Percentiles rank a stretch among this genome's conserved stretches.
These are phyloP conservation scores for Glycine tomentella DNA, from an alignment of 306 rosid genomes.

Conservation along the genomic window DNA sequence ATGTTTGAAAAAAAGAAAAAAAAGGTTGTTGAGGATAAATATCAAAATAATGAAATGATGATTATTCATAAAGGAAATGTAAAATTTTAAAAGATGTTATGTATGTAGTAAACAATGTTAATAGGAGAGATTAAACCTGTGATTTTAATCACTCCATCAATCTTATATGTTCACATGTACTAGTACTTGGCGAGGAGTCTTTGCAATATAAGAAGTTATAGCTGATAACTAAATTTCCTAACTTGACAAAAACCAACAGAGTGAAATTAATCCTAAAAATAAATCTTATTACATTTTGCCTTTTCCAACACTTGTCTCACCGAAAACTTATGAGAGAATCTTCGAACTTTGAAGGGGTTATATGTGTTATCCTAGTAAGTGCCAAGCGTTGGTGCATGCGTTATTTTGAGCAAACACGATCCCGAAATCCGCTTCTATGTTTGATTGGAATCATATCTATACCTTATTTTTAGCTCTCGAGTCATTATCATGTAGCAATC, in stretches of 20 bases:
- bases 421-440: slow-evolving; percentile 19
- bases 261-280: background rate
- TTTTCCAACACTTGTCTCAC: background rate
- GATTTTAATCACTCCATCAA: no score
- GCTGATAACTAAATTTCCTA: background rate
- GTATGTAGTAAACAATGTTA: no score
- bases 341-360: background rate
- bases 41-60: no score
- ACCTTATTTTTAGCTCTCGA: slow-evolving; percentile 15
- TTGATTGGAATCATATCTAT: slow-evolving; percentile 1
- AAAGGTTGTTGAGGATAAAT: no score
- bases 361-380: background rate
- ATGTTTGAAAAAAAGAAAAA: no score
- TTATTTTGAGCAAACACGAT: slow-evolving; percentile 29
- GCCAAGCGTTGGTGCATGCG: slow-evolving; percentile 1
- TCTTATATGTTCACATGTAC: no score
- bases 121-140: no score
- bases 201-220: background rate
- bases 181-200: background rate
- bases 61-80: no score
- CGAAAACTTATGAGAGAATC: slow-evolving; percentile 9
- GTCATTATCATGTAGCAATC: slow-evolving; percentile 24
- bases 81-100: no score
- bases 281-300: slow-evolving; percentile 12
- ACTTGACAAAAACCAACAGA: background rate